Evolutionary conservation across 2,329 filamentous ascomycete species (phyloP).

Genomic region (Talaromyces sp.): DNA sequence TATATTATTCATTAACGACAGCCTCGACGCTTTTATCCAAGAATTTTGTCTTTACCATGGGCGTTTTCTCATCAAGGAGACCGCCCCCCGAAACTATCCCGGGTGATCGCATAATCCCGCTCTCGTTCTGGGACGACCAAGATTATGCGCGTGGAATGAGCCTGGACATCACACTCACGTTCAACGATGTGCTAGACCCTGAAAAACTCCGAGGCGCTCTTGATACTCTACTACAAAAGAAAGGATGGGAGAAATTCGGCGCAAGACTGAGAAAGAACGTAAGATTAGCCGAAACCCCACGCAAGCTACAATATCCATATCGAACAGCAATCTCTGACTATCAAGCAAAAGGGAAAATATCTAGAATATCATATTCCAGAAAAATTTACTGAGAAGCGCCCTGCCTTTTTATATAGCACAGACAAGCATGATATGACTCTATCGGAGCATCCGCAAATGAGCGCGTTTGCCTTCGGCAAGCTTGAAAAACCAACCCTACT

Average conservation of each 20-base stretch:
- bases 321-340: neutral
- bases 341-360: slow-evolving; percentile 19
- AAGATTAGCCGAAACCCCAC: slow-evolving; percentile 12
- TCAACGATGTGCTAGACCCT: slow-evolving; percentile 48
- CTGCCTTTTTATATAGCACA: slow-evolving; percentile 43
- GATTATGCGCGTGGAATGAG: slow-evolving; percentile 3
- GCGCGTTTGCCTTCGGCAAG: slow-evolving; percentile 34
- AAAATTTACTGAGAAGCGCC: slow-evolving; percentile 35
- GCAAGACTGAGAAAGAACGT: slow-evolving; percentile 45
- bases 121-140: slow-evolving; percentile 12
- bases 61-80: slow-evolving; percentile 8
- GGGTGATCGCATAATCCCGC: slow-evolving; percentile 12
- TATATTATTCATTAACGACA: neutral
- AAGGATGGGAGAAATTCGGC: slow-evolving; percentile 48
- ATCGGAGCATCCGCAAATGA: slow-evolving; percentile 42
- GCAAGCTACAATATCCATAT: neutral
- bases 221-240: slow-evolving; percentile 38
- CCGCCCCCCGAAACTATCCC: slow-evolving; percentile 7
- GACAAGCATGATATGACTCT: slow-evolving; percentile 35
- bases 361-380: slow-evolving; percentile 45
- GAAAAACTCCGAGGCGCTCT: slow-evolving; percentile 38
- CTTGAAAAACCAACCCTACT: slow-evolving; percentile 28
- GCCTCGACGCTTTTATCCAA: neutral
- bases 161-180: slow-evolving; percentile 34
- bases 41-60: neutral